Conservation (phyloP, 768 basidiomycete genomes). For the Lentinula raphanica region DNA sequence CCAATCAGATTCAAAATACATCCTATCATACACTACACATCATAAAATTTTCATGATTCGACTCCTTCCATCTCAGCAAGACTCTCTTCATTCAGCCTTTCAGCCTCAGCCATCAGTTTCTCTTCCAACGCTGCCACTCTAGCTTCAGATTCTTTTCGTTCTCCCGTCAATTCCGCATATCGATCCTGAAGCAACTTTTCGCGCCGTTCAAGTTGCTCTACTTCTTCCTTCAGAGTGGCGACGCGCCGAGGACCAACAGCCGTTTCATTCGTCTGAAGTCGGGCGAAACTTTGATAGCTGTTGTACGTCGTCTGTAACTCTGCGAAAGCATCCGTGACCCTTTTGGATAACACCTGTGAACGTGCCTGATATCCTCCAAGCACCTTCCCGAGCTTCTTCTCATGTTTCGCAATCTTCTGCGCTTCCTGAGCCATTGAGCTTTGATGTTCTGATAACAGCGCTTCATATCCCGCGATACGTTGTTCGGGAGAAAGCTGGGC, state of each 20-base stretch:
- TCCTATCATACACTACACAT: background rate
- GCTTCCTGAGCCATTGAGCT: slow-evolving; percentile 78
- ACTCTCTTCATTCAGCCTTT: slow-evolving; percentile 73
- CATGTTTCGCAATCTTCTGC: slow-evolving; percentile 72
- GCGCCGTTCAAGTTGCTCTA: slow-evolving; percentile 68
- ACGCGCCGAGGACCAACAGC: slow-evolving; percentile 75
- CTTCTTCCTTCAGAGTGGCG: slow-evolving; percentile 80
- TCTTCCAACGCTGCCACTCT: slow-evolving; percentile 72
- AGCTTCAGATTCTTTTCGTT: slow-evolving; percentile 55
- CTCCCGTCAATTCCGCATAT: slow-evolving; percentile 78
- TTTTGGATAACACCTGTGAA: slow-evolving; percentile 57
- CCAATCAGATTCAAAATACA: background rate
- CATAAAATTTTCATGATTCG: background rate
- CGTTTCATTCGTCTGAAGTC: slow-evolving; percentile 66
- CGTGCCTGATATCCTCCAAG: slow-evolving; percentile 91
- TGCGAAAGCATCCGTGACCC: slow-evolving; percentile 61
- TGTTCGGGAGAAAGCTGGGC: slow-evolving; percentile 49
- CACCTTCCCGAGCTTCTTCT: slow-evolving; percentile 84
- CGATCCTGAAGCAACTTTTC: slow-evolving; percentile 76
- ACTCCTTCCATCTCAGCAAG: slow-evolving; percentile 52
- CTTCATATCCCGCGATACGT: slow-evolving; percentile 58
- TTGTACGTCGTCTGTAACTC: slow-evolving; percentile 61
- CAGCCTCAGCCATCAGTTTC: slow-evolving; percentile 79
- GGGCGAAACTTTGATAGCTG: slow-evolving; percentile 76
- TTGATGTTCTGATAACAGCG: slow-evolving; percentile 56